Evolutionary conservation across 2,329 filamentous ascomycete genomes (phyloP), one percentile per base, ranked within the genome.

Genomic region (Beauveria sp.): DNA sequence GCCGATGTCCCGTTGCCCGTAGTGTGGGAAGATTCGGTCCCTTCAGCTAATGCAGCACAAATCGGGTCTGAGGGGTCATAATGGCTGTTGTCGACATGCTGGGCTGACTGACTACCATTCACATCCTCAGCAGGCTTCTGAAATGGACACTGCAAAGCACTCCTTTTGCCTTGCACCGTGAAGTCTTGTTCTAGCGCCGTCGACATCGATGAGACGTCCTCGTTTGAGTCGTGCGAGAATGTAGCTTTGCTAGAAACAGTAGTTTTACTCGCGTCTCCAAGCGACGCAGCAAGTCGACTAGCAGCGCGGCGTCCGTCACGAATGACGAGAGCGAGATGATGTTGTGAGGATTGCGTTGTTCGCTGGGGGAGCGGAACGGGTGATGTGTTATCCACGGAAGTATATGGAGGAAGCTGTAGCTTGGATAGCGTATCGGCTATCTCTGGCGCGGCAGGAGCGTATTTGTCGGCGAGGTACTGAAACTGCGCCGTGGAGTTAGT

Each of bases 171-270:
- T 70, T 87, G 80, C 40, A 92, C 89, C 20, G 92, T 97, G 69
- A 96, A 97, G 74, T 97, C 92, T 75, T 89, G 89, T 76, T 96
- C 92, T 70, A 96, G 77, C 43, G 84, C 80, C 55, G 83, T 86
- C 58, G 85, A 86, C 71, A 84, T 79, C 63, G 85, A 83, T 20
- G 85, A 85, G 70, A 75, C 65, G 47, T 73, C 73, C 61, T 75
- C 73, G 57, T 75, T 75, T 41, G 73, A 75, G 40, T 76, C 76
- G 51, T 75, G 76, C 20, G 80, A 79, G 43, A 73, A 68, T 10
- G 77, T 77, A 63, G 77, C 76, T 69, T 77, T 77, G 70, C 77
- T 83, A 55, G 80, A 81, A 56, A 68, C 74, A 61, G 74, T 80
- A 46, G 75, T 80, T 69, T 81, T 81, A 73, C 81, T 81, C 65